A percentile compares a stretch with the other conserved stretches of the same genome.
Evolutionary conservation across 805 yeast genomes (phyloP).

Genomic region (Teunomyces aglyptinius): DNA sequence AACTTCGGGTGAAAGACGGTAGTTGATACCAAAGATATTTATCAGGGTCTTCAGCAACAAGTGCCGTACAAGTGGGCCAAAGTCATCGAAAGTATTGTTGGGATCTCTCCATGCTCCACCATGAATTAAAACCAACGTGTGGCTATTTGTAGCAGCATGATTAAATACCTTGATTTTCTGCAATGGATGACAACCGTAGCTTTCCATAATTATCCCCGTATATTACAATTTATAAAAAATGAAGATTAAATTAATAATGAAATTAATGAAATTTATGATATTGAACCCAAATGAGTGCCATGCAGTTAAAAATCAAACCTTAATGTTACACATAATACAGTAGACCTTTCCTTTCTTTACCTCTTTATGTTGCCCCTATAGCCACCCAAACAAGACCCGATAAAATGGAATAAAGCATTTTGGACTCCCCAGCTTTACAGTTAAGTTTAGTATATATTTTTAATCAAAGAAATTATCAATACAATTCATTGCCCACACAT

Average conservation of each 20-base stretch:
- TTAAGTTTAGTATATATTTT: slow-evolving; percentile 3
- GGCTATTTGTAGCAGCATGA: slow-evolving; percentile 8
- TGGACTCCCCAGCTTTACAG: background rate
- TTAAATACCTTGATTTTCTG: slow-evolving; percentile 30
- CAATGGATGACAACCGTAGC: slow-evolving; percentile 33
- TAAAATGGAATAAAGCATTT: background rate
- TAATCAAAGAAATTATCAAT: slow-evolving; percentile 5
- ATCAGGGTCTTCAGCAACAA: background rate
- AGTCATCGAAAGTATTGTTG: slow-evolving; percentile 57
- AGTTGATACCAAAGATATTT: slow-evolving; percentile 46
- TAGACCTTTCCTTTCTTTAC: background rate
- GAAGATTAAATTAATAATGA: background rate
- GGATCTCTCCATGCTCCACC: slow-evolving; percentile 92
- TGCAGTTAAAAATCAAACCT: background rate
- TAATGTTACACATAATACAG: background rate
- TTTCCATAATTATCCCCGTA: slow-evolving; percentile 2
- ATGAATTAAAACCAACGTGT: slow-evolving; percentile 59
- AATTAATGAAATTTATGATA: too few relatives aligned
- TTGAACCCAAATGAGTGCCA: background rate
- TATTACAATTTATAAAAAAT: background rate
- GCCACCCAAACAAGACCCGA: background rate
- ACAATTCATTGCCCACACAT: slow-evolving; percentile 5
- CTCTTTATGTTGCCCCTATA: background rate
- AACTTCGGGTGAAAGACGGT: slow-evolving; percentile 62
- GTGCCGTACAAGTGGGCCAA: slow-evolving; percentile 28